phyloP scores from a whole-genome alignment of 306 rosid genomes.

The Acacia acuminata region DNA sequence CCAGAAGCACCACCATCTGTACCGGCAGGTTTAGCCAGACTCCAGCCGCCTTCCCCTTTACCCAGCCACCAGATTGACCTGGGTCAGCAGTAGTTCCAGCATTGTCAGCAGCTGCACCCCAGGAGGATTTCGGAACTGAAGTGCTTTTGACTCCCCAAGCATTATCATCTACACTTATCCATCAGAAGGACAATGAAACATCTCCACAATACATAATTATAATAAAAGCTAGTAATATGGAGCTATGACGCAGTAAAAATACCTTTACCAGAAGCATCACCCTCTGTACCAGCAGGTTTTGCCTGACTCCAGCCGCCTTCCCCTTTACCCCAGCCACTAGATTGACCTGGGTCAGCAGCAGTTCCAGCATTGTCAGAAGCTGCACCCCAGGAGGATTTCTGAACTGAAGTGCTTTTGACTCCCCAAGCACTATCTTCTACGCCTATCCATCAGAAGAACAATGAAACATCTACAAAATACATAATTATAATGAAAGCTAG shows the following conservation, averaged over 20 bases:
- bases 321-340: too few relatives aligned
- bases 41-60: too few relatives aligned
- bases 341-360: too few relatives aligned
- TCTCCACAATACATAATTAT: background rate
- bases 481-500: background rate
- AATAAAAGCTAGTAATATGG: background rate
- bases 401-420: too few relatives aligned
- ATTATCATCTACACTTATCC: background rate
- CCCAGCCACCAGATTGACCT: too few relatives aligned
- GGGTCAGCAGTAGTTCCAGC: too few relatives aligned
- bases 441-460: conserved; percentile 21
- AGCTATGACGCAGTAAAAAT: conserved; percentile 13
- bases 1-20: conserved; percentile 42
- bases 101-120: too few relatives aligned
- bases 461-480: conserved; percentile 2
- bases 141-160: too few relatives aligned
- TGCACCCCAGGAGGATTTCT: too few relatives aligned
- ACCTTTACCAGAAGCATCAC: conserved; percentile 43
- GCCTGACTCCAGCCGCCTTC: background rate
- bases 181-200: conserved; percentile 28
- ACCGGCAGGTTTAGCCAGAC: conserved; percentile 37
- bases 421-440: too few relatives aligned
- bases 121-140: too few relatives aligned
- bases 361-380: too few relatives aligned
- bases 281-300: conserved; percentile 48